Conservation (phyloP, 2,329 filamentous ascomycete species). For the Cadophora sp. region DNA sequence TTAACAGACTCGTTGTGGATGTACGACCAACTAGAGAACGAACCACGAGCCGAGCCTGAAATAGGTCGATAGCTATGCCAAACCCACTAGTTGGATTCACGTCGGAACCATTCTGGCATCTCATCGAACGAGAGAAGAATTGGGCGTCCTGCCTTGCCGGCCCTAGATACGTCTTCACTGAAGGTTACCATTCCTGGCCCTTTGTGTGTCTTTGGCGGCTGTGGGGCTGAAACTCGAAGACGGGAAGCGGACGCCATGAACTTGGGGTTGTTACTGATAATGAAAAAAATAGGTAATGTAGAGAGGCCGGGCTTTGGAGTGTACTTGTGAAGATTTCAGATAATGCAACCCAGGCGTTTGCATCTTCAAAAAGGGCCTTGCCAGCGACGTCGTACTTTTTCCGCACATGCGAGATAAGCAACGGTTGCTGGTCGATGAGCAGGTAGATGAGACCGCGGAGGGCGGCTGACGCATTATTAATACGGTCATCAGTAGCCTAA, state of each 20-base stretch:
- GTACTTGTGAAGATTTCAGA: neutral
- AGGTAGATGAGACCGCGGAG: too few relatives aligned
- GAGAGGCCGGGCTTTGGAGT: neutral
- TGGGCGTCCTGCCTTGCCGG: too few relatives aligned
- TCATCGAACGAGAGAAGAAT: constrained; percentile 36
- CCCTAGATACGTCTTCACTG: too few relatives aligned
- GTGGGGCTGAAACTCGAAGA: neutral
- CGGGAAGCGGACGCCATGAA: neutral
- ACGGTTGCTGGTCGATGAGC: neutral
- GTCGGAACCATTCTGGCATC: constrained; percentile 49
- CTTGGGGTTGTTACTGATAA: neutral
- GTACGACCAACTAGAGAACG: constrained; percentile 50
- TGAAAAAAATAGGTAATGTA: neutral
- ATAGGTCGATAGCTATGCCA: constrained; percentile 52
- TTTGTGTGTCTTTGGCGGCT: too few relatives aligned
- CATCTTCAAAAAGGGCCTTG: neutral
- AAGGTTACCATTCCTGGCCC: too few relatives aligned
- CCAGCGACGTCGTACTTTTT: neutral
- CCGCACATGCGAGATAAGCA: neutral
- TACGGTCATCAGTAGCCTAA: neutral
- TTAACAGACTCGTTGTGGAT: constrained; percentile 53
- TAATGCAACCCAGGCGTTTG: neutral
- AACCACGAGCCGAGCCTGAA: constrained; percentile 46
- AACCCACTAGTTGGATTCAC: constrained; percentile 50
- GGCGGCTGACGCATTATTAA: neutral